Base-by-base conservation (phyloP, 139 green algal genomes). In the Penium margaritaceum region DNA sequence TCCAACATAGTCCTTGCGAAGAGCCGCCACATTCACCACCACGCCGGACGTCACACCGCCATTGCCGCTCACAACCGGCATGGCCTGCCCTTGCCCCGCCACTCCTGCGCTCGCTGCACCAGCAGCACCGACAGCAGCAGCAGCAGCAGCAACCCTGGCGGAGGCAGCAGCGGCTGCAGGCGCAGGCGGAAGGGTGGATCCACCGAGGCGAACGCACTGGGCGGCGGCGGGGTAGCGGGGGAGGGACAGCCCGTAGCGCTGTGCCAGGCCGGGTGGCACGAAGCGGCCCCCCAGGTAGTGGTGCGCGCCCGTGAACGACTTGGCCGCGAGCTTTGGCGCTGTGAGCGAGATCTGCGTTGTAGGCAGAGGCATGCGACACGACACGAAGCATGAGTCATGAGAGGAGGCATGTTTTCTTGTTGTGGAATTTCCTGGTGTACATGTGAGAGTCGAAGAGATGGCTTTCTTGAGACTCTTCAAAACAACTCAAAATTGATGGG, bases 281-380 rank as follows among this genome's bases (percentile, higher is more conserved):
- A 98, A 98, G 34, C 93, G 80, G 19, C 93, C 93, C 1, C 93
- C 93, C 9, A 98, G 74, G 80, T 94, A 98, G 79, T 98, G 93
- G 78, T 90, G 76, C 0, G 43, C n/a, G 19, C 94, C 93, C 65
- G 84, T 38, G 81, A 97, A 97, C 44, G 74, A 35, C 7, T 54
- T 58, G 0, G 91, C 88, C 33, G 78, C 87, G 15, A 85, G 37
- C 87, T 99, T 99, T 37, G 94, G 94, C 4, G 92, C 91, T 0
- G 94, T 97, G 14, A 99, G 86, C 5, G 88, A 95, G 3, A 87
- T 47, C 51, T 82, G 75, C 38, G 12, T 5, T 17, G 54, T 38
- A n/a, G 15, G 55, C 3, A 34, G 2, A 64, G 27, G 19, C 3
- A 36, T 63, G 3, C 9, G n/a, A n/a, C n/a, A n/a, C n/a, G n/a